phyloP scores from a whole-genome alignment of 2,329 filamentous ascomycete genomes.

The Fusarium foetens region DNA sequence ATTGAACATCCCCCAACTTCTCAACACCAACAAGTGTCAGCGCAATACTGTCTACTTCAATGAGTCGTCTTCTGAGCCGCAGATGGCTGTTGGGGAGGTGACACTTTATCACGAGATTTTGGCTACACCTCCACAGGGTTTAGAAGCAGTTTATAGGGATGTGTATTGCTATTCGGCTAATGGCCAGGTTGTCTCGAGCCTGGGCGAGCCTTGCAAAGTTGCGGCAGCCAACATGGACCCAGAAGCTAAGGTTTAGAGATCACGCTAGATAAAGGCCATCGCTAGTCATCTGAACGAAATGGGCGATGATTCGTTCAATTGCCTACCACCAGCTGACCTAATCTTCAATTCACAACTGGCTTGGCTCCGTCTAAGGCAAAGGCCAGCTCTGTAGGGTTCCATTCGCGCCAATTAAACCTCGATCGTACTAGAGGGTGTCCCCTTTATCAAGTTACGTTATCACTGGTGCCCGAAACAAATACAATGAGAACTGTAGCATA shows the following conservation, averaged over 20 bases:
- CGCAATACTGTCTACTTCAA: constrained; percentile 21
- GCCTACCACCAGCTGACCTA: accelerated
- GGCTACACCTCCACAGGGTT: not conserved
- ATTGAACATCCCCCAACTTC: constrained; percentile 5
- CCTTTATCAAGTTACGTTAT: not conserved
- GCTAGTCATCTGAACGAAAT: accelerated
- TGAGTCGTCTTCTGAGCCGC: not conserved
- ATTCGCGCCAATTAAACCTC: not conserved
- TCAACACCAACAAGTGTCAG: constrained; percentile 17
- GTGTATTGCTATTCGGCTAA: constrained; percentile 21
- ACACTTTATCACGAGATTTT: constrained; percentile 15
- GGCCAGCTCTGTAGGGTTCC: accelerated
- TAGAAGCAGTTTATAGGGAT: constrained; percentile 9
- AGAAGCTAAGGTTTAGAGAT: not conserved
- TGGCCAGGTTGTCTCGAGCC: constrained; percentile 1
- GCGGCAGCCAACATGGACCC: constrained; percentile 18
- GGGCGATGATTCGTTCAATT: not conserved
- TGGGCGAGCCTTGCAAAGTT: not conserved
- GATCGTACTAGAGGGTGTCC: no score
- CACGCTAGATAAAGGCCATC: not conserved
- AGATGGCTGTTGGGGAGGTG: constrained; percentile 11
- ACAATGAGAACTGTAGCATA: constrained; percentile 12
- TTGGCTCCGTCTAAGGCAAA: no score
- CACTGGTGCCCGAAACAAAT: not conserved
- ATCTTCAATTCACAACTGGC: accelerated